These are phyloP conservation scores for Lichenothelia convexa DNA, from an alignment of 495 filamentous ascomycete species.

Conservation along the genomic window DNA sequence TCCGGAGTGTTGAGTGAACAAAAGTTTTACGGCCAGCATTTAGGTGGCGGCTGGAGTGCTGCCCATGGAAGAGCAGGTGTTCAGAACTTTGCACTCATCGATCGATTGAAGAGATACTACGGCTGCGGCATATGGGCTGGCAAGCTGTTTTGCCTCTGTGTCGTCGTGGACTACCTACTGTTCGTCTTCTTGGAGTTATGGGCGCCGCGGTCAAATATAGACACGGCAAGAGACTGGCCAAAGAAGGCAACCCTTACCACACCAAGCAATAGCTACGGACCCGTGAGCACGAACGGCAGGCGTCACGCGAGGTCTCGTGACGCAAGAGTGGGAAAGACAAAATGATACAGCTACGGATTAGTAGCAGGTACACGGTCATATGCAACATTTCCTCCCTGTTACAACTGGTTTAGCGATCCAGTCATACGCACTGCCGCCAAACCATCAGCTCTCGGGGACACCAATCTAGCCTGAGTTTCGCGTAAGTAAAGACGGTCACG, in stretches of 20 bases:
- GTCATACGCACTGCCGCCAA: too few species aligned
- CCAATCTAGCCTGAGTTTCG: too few species aligned
- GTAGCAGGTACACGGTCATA: too few species aligned
- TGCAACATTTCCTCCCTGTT: too few species aligned
- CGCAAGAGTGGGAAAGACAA: too few species aligned
- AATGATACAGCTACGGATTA: too few species aligned
- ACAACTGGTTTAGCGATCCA: too few species aligned
- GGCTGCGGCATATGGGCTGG: constrained; percentile 99
- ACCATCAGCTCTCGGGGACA: too few species aligned
- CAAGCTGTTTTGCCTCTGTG: constrained; percentile 88
- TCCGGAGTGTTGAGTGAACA: constrained; percentile 62
- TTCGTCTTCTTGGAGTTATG: constrained; percentile 74
- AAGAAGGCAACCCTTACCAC: constrained; percentile 49
- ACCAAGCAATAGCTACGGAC: too few species aligned
- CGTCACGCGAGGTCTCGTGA: too few species aligned
- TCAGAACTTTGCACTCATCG: constrained; percentile 79
- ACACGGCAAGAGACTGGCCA: constrained; percentile 81
- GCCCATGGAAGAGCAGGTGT: constrained; percentile 55
- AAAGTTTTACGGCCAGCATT: constrained; percentile 70
- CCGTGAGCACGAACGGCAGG: too few species aligned
- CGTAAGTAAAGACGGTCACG: too few species aligned
- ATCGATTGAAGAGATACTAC: constrained; percentile 87
- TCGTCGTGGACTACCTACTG: constrained; percentile 81
- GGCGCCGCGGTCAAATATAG: constrained; percentile 69
- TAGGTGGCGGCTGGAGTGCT: constrained; percentile 40